Evolutionary conservation across 768 basidiomycete genomes (phyloP), one percentile per base, ranked within the genome.

Genomic region (Pulveroboletus sp.): DNA sequence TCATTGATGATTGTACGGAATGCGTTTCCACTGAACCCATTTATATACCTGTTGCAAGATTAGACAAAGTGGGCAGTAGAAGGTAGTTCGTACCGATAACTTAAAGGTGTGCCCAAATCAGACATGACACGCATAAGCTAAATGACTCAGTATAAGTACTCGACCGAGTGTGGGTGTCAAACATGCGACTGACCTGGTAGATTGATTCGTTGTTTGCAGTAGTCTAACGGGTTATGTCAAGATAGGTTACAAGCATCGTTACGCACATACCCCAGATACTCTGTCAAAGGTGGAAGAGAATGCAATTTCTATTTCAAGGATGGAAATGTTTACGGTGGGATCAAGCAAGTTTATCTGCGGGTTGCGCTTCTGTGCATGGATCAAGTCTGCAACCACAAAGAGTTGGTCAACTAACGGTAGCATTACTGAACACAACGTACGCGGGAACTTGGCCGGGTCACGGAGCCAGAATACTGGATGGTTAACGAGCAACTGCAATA

Each of bases 91-190:
- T 57, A 71, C 46, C 47, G 41, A 47, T 66, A 68, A 61, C 64
- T 78, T 71, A 66, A 75, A 54, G 80, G 80, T 46, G 81, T 80
- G n/a, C 77, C 72, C 50, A 79, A 73, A 59, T 84, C 81, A 8
- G 77, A 76, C 52, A 82, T 63, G 27, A 73, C 62, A 63, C 78
- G 77, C 70, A 77, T 71, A 23, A 45, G 56, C 65, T 70, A 57
- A 24, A 47, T n/a, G 34, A 14, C 5, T 21, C 6, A 6, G 32
- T 9, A 27, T 51, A 13, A 53, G 46, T 20, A 39, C 20, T 41
- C 25, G 14, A 21, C 2, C 32, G 35, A 27, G 8, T 29, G 24
- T 27, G 25, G 6, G 9, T 25, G 36, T 24, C 31, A 38, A 10
- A 27, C 19, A 29, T 49, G 21, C 8, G 35, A 32, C 46, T 6